Evolutionary conservation across 805 yeast species (phyloP), one percentile per base, ranked within the genome.

Genomic region (Osmozyma mogii): DNA sequence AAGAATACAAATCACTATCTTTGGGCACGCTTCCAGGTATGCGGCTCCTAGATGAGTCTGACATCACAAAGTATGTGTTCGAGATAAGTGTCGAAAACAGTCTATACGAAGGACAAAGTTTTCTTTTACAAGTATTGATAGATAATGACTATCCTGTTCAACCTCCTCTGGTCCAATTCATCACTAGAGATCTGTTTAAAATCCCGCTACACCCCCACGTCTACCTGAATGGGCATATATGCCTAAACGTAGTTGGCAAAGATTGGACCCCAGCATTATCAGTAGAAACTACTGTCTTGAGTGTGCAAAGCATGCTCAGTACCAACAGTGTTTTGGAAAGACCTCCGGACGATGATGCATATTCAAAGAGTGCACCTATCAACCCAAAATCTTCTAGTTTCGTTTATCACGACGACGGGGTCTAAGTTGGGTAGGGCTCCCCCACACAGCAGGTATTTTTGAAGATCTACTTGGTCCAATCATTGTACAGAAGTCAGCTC

Each of bases 181-280:
- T 34, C 12, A 5, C 5, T 4, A 22, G 21, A n/a, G 35, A 22
- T 7, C 9, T 9, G 20, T 7, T 9, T 18, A 7, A 28, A 9
- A 67, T 80, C 3, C 89, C 89, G 1, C 42, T 78, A 3, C 87
- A 80, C 45, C 89, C 89, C 0, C 89, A 80, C 45, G 63, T 80
- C 3, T 80, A 80, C 45, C 68, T 79, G 18, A 81, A 81, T 44
- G 89, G 88, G 1, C 88, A 81, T 43, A 80, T 80, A n/a, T 80
- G 89, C 46, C 55, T 80, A 13, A 74, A 80, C 43, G 53, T 81
- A 2, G 52, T 80, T 21, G 84, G 81, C 3, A 65, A 65, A 12
- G 79, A 69, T 24, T 78, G 84, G 84, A 63, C 81, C 0, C 83
- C 84, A 0, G 77, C 75, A 0, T 73, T 75, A 36, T 59, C 70